phyloP scores from a whole-genome alignment of 495 filamentous ascomycete genomes.

The Penicillium mononematosum region DNA sequence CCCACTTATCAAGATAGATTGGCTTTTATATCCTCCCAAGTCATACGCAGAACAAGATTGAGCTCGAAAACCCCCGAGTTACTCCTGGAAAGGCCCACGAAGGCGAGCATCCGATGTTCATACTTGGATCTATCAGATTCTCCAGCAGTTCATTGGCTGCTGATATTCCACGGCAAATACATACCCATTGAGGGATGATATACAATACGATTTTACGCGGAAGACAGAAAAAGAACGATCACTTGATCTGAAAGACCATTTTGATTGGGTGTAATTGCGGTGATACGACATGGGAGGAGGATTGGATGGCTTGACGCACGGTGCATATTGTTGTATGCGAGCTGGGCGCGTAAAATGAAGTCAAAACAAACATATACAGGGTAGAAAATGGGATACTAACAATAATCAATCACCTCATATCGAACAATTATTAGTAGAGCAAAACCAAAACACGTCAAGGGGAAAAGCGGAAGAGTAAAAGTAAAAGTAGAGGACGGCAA shows the following conservation, averaged over 20 bases:
- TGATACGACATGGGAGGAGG: constrained; percentile 1
- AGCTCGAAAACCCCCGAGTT: not conserved
- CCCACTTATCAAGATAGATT: not conserved
- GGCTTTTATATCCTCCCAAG: not conserved
- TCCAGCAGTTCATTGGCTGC: not conserved
- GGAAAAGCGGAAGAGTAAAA: constrained; percentile 1
- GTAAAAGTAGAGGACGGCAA: not conserved
- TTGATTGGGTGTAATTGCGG: not conserved
- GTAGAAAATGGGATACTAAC: not conserved
- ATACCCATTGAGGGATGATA: not conserved
- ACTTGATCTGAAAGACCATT: not conserved
- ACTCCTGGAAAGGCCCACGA: not conserved
- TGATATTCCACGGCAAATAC: not conserved
- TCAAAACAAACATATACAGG: not conserved
- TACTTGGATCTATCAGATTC: not conserved
- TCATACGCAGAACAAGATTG: not conserved
- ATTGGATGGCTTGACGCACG: not conserved
- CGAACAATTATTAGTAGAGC: not conserved
- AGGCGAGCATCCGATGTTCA: not conserved
- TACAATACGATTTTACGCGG: not conserved
- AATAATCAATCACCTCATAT: not conserved
- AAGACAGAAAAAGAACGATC: not conserved
- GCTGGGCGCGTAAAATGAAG: constrained; percentile 2
- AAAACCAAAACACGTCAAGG: not conserved
- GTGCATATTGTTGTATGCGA: constrained; percentile 1